phyloP scores from a whole-genome alignment of 2,329 filamentous ascomycete species.

The Helicocarpus griseus region DNA sequence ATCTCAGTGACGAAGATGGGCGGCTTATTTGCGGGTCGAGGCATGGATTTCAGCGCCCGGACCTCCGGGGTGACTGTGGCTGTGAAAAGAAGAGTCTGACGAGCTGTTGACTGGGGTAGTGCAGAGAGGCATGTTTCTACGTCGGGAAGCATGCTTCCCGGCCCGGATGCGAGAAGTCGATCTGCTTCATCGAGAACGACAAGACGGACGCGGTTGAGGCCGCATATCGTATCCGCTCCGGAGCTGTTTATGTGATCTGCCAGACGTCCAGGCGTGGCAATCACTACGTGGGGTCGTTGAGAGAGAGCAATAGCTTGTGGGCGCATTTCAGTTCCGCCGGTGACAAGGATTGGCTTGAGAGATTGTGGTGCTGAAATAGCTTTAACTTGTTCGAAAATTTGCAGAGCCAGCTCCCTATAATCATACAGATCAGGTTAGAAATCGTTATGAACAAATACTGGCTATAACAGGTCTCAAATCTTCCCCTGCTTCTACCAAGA shows the following conservation, averaged over 20 bases:
- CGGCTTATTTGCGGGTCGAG: constrained; percentile 56
- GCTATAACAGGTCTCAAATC: not conserved
- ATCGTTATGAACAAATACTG: not conserved
- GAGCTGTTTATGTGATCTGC: constrained; percentile 90
- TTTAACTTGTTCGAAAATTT: constrained; percentile 93
- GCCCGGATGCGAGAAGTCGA: constrained; percentile 63
- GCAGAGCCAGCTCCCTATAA: constrained; percentile 72
- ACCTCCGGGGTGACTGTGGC: constrained; percentile 93
- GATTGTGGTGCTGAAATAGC: constrained; percentile 82
- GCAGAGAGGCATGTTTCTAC: constrained; percentile 78
- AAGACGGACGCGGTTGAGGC: constrained; percentile 66
- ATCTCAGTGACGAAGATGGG: constrained; percentile 86
- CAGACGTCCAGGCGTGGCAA: constrained; percentile 85
- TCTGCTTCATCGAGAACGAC: constrained; percentile 96
- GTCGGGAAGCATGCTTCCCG: constrained; percentile 88
- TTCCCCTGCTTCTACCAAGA: not conserved
- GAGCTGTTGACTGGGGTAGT: constrained; percentile 63
- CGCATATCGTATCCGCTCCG: constrained; percentile 79
- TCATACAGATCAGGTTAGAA: not conserved
- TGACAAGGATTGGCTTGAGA: constrained; percentile 81
- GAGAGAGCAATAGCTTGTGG: constrained; percentile 76
- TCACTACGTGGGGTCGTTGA: constrained; percentile 77
- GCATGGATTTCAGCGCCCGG: constrained; percentile 69
- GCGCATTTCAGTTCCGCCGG: constrained; percentile 87
- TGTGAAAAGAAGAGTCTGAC: constrained; percentile 94